phyloP scores from a whole-genome alignment of 768 basidiomycete genomes.

The Tricholoma terreum region DNA sequence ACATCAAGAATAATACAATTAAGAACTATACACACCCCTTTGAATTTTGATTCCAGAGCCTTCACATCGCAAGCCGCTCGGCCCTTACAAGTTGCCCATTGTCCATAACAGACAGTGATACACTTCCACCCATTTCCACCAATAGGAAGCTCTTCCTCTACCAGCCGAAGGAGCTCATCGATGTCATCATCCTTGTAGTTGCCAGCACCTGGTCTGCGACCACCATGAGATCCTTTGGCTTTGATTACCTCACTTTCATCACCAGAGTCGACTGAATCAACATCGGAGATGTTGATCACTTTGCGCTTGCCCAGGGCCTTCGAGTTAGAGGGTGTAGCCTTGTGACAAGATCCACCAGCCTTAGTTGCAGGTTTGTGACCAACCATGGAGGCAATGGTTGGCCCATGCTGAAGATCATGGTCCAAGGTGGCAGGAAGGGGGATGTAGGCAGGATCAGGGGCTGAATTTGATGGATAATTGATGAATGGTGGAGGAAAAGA shows the following conservation, averaged over 20 bases:
- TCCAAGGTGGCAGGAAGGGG: neutral
- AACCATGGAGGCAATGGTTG: neutral
- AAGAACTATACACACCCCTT: neutral
- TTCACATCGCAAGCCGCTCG: neutral
- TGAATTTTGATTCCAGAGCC: neutral
- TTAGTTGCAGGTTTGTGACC: neutral
- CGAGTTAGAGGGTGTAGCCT: neutral
- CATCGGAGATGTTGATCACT: neutral
- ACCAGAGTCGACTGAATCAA: neutral
- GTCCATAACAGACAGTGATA: neutral
- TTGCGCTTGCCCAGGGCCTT: neutral
- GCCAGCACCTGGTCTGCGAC: neutral
- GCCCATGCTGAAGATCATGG: neutral
- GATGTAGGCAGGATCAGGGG: neutral
- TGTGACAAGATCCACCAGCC: neutral
- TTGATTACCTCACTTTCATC: neutral
- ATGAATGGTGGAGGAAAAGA: neutral
- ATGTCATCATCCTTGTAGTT: neutral
- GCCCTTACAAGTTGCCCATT: neutral
- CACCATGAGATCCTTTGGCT: neutral
- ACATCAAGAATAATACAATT: neutral
- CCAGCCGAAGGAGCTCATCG: neutral
- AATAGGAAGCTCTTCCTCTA: neutral
- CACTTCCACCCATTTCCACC: neutral
- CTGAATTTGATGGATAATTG: neutral